Base-by-base conservation (phyloP, 163 green algal species). In the Prototheca wickerhamii region DNA sequence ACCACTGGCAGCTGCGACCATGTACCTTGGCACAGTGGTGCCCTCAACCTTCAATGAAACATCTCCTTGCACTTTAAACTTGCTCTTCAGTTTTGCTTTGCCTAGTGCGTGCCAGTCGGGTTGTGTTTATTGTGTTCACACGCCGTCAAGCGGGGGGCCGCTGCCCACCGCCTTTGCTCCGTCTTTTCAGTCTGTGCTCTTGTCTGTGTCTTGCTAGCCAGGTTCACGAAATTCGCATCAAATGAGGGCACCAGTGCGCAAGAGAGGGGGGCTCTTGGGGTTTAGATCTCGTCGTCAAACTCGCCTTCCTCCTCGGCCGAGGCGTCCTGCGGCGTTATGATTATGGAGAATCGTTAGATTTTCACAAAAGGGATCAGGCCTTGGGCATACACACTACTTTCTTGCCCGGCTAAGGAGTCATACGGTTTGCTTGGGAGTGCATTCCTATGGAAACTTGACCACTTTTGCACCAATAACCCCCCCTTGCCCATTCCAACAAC, bases 301-400 rank as follows among this genome's bases (percentile, higher is more conserved):
- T 95, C 89, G 56, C 80, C 86, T 76, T 96, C 90, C 77, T 97
- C 90, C 73, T 96, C 91, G 26, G 85, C 86, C 52, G 80, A 84
- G 26, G 90, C 90, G 65, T 97, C 72, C 78, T 93, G 86, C 75
- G 91, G n/a, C n/a, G n/a, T n/a, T n/a, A n/a, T n/a, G n/a, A n/a
- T n/a, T n/a, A n/a, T n/a, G n/a, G n/a, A n/a, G n/a, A n/a, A n/a
- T n/a, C n/a, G n/a, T n/a, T n/a, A n/a, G n/a, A n/a, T n/a, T n/a
- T n/a, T n/a, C n/a, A n/a, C n/a, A n/a, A n/a, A n/a, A n/a, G n/a
- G n/a, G 91, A 76, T 92, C 81, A 26, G 28, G 52, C 33, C 15
- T 4, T 28, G 3, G 3, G 23, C 4, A 20, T 15, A 7, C 50
- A 4, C 7, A 2, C 6, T 7, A 6, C 50, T 26, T 6, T 7